Base-by-base conservation (phyloP, 768 basidiomycete species). In the Phallus indusiatus region DNA sequence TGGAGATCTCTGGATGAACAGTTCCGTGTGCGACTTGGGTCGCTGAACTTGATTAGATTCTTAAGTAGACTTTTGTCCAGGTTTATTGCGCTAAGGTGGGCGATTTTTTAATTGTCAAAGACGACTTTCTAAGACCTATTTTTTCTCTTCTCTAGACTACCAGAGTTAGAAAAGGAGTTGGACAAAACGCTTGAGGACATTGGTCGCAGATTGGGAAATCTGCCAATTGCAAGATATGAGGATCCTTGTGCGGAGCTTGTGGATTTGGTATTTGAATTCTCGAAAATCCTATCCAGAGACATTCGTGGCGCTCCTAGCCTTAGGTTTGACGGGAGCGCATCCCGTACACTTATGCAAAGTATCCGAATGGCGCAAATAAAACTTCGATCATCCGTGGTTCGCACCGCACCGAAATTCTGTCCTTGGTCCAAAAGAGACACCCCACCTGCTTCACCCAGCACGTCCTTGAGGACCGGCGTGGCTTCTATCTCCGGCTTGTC, bases 171-270 rank as follows among this genome's bases (percentile, higher is more conserved):
- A 53, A 73, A 79, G 0, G 85, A 88, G 60, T 68, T 88, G 24
- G 74, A 78, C 21, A 70, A 67, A 0, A 69, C 76, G 0, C 75
- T 86, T 0, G 61, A 66, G 0, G 69, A 65, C 7, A 76, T 80
- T 0, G 72, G 76, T 1, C 56, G 65, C 0, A 67, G 64, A 5
- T 48, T 78, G 0, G 53, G 60, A 0, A 21, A 56, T 18, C 69
- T 80, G 0, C 85, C 85, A 0, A 76, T 69, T 33, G 75, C 78
- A 0, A 84, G 85, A 0, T 81, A 85, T 0, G 65, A 61, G 1
- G 78, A 88, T 50, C 78, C 85, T 0, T 67, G 80, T 0, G 75
- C 74, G n/a, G 85, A 86, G 51, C 76, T 88, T 1, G 66, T 81
- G 0, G 70, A 67, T 0, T 64, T 81, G 1, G 64, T 89, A 7